A percentile compares a stretch with the other conserved stretches of the same genome.
Conservation (phyloP, 1,284 basidiomycete species). For the Peniophora sp. region DNA sequence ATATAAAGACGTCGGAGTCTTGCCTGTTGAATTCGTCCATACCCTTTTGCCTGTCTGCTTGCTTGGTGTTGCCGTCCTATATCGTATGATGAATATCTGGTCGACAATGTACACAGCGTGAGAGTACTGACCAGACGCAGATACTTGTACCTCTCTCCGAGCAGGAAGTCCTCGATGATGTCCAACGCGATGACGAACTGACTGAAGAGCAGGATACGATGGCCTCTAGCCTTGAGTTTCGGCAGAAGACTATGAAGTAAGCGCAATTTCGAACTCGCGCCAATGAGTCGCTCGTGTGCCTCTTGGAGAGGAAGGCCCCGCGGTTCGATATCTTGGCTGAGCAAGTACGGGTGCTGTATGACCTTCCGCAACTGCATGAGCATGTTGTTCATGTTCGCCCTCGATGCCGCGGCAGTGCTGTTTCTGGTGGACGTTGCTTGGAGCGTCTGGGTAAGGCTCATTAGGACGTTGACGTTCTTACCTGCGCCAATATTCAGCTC, state of each 20-base stretch:
- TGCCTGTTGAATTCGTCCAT: conserved; percentile 93
- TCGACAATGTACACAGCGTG: background rate
- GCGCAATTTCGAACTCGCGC: conserved; percentile 82
- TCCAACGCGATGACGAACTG: conserved; percentile 94
- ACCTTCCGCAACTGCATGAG: conserved; percentile 84
- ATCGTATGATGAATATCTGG: conserved; percentile 9
- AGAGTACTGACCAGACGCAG: conserved; percentile 68
- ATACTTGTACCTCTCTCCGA: conserved; percentile 85
- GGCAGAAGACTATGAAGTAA: conserved; percentile 80
- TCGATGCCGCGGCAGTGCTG: conserved; percentile 22
- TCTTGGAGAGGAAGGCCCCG: conserved; percentile 50
- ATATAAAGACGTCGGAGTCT: conserved; percentile 84
- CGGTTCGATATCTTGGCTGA: conserved; percentile 77
- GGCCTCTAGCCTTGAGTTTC: conserved; percentile 83
- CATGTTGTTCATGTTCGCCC: conserved; percentile 66
- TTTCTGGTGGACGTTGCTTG: conserved; percentile 19
- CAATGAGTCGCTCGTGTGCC: conserved; percentile 74
- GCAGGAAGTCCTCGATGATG: conserved; percentile 88
- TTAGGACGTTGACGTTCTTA: conserved; percentile 61
- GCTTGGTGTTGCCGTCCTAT: conserved; percentile 88
- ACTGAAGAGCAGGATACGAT: conserved; percentile 94
- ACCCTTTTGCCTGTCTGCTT: conserved; percentile 80
- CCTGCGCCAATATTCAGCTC: conserved; percentile 28
- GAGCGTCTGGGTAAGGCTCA: conserved; percentile 40
- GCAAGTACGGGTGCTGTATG: conserved; percentile 87